Conservation (phyloP, 2,329 filamentous ascomycete species). For the Fulvia fulva region DNA sequence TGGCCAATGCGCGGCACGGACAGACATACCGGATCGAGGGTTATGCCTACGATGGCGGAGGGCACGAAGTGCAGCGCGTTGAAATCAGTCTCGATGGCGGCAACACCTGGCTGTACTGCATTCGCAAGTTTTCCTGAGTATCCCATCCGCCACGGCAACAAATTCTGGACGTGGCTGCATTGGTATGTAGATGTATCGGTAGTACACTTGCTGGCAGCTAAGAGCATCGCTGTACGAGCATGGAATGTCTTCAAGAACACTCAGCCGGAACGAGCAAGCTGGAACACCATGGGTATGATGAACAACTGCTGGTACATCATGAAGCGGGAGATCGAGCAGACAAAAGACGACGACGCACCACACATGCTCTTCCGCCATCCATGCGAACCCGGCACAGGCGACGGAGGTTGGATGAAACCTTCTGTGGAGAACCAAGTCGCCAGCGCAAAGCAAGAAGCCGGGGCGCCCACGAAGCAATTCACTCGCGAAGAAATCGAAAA, state of each 20-base stretch:
- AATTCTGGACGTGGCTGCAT: conserved; percentile 53
- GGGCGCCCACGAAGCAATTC: conserved; percentile 49
- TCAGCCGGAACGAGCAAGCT: conserved; percentile 44
- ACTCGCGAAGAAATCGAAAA: conserved; percentile 53
- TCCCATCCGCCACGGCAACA: conserved; percentile 50
- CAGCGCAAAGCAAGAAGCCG: conserved; percentile 42
- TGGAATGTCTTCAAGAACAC: conserved; percentile 51
- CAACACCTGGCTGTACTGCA: conserved; percentile 47
- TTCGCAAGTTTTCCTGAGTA: conserved; percentile 47
- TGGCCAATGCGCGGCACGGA: conserved; percentile 38
- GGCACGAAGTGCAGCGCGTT: conserved; percentile 48
- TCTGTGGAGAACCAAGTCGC: conserved; percentile 45
- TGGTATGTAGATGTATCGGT: conserved; percentile 51
- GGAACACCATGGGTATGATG: conserved; percentile 55
- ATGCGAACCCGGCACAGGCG: conserved; percentile 40
- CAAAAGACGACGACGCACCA: conserved; percentile 31
- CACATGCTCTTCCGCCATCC: conserved; percentile 47
- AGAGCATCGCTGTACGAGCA: conserved; percentile 45
- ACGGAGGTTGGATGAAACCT: conserved; percentile 51
- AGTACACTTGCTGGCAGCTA: conserved; percentile 41
- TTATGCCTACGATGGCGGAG: conserved; percentile 50
- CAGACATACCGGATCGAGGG: conserved; percentile 45
- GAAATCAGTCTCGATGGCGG: conserved; percentile 49
- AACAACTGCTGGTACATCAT: conserved; percentile 52
- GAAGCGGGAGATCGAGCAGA: conserved; percentile 38